Base-by-base conservation (phyloP, 2,329 filamentous ascomycete genomes). In the Xylaria sp. region DNA sequence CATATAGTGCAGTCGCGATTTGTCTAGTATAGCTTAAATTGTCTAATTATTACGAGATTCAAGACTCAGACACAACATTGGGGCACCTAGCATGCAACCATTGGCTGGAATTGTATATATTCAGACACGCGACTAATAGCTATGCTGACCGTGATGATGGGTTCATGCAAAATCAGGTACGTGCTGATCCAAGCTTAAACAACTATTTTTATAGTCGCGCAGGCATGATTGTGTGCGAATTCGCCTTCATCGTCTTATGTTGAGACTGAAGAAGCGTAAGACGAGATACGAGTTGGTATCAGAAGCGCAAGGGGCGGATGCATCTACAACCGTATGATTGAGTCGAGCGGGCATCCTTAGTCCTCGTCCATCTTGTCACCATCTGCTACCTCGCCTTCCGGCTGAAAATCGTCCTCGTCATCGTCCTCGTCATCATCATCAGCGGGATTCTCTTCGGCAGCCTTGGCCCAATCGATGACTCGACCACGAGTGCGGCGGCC, bases 391-490 rank as follows among this genome's bases (percentile, higher is more conserved):
- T 87, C 86, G 40, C 86, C 79, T 20, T 76, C 74, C 59, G 88
- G 88, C 77, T 90, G 84, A 79, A 91, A 91, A 75, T 86, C 89
- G 54, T 89, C 91, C 68, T 92, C 90, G 54, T 92, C 92, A 0
- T 96, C 92, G 53, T 94, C 93, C 13, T 69, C 67, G 11, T 95
- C 92, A 5, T 94, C 92, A 7, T 92, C 90, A n/a, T 89, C 88
- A 72, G 86, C 88, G 56, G 88, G 89, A 75, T 92, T 88, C 81
- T 97, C 90, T 81, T 92, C 87, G 31, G 93, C 93, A 23, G 94
- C 94, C 85, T 97, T 94, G 77, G 92, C 92, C 83, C 93, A 98
- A 86, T 98, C 93, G 80, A 98, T 97, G 78, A 90, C 87, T 81
- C 93, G 93, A 79, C 94, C 94, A 78, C 95, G 95, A 72, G 95